Evolutionary conservation across 805 yeast genomes (phyloP).

Genomic region (Yarrowia bubula): DNA sequence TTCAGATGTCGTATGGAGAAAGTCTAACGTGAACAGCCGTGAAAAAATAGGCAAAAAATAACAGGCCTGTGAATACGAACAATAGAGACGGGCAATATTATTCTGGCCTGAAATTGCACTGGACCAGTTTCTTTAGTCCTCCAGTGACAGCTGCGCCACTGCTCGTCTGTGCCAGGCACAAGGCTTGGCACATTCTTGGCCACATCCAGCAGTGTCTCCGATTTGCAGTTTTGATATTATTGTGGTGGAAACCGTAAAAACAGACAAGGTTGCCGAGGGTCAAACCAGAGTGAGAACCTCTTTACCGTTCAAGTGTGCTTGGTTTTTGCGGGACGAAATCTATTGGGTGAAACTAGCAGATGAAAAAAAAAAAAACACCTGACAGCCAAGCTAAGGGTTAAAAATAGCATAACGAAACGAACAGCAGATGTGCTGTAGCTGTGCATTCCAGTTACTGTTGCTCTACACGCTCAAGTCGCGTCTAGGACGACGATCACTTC

Average conservation of each 20-base stretch:
- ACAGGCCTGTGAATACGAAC: no score
- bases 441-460: background rate
- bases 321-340: background rate
- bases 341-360: background rate
- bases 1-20: no score
- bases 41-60: no score
- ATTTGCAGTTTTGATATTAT: background rate
- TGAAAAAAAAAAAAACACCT: background rate
- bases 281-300: background rate
- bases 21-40: no score
- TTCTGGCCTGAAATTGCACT: no score
- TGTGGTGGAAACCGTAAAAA: background rate
- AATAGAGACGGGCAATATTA: no score
- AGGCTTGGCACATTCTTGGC: slow-evolving; percentile 17
- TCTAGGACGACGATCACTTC: background rate
- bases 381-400: background rate
- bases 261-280: background rate
- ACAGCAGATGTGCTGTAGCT: background rate
- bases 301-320: background rate
- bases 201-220: background rate
- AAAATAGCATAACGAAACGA: no score
- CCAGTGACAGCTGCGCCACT: background rate
- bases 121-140: background rate
- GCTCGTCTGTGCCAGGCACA: background rate
- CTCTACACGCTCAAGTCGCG: background rate